Evolutionary conservation across 352 stramenopile species (phyloP).

Genomic region (Salisapilia sapeloensis): DNA sequence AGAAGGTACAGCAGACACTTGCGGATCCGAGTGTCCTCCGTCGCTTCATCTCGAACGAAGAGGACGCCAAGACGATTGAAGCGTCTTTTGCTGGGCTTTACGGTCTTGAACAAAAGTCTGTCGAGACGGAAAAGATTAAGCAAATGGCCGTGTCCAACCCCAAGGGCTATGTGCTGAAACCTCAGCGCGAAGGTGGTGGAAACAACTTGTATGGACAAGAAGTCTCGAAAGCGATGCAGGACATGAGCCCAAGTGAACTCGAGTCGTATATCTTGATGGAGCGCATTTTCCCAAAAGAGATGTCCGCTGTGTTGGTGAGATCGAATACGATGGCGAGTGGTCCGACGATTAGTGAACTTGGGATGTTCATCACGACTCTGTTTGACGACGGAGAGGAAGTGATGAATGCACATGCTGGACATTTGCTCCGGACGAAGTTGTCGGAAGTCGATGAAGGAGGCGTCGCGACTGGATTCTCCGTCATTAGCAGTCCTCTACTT

Average conservation of each 20-base stretch:
- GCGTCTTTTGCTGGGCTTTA: constrained; percentile 91
- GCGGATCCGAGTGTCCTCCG: constrained; percentile 71
- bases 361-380: constrained; percentile 86
- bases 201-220: constrained; percentile 96
- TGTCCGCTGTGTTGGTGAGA: constrained; percentile 58
- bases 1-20: constrained; percentile 97
- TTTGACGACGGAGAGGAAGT: constrained; percentile 74
- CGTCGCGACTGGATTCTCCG: constrained; percentile 88
- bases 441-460: constrained; percentile 93
- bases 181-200: constrained; percentile 94
- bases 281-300: constrained; percentile 86
- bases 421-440: constrained; percentile 93
- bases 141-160: constrained; percentile 46
- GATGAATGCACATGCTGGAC: constrained; percentile 88
- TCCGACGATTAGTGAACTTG: constrained; percentile 88
- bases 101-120: constrained; percentile 76
- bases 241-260: constrained; percentile 48
- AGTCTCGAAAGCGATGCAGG: constrained; percentile 72
- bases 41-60: constrained; percentile 66
- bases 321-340: constrained; percentile 56
- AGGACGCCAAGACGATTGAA: constrained; percentile 57
- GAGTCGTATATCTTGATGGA: constrained; percentile 94
- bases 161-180: constrained; percentile 91
- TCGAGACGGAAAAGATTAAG: constrained; percentile 49
- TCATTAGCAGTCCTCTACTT: constrained; percentile 83